phyloP scores from a whole-genome alignment of 345 rosid genomes.

The Eucalyptus brandiana region DNA sequence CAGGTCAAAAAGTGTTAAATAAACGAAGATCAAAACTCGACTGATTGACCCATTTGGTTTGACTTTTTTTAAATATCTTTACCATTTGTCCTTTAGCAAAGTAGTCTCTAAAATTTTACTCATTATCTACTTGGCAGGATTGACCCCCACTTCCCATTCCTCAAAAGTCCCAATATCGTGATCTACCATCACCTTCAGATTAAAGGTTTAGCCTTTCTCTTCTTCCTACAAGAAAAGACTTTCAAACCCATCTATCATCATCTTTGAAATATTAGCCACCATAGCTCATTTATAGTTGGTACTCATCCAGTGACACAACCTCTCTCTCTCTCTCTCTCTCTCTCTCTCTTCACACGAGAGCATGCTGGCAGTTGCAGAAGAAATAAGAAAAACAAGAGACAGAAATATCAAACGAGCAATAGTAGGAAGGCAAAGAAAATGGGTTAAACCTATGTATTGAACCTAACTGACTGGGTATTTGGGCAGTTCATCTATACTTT shows the following conservation, averaged over 20 bases:
- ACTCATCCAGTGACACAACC: background rate
- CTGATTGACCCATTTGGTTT: background rate
- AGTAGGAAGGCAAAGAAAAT: background rate
- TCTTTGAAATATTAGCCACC: background rate
- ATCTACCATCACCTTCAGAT: background rate
- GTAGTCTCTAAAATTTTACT: background rate
- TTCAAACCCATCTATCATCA: background rate
- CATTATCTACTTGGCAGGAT: background rate
- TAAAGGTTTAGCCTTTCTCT: background rate
- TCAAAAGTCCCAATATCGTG: background rate
- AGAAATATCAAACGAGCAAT: background rate
- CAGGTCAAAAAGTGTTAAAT: background rate
- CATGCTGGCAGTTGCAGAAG: background rate
- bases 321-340: background rate
- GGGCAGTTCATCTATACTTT: background rate
- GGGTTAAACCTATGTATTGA: background rate
- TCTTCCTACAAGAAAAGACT: background rate
- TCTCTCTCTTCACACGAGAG: background rate
- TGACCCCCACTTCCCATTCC: background rate
- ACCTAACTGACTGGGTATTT: background rate
- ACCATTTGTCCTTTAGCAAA: background rate
- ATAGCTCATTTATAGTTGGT: background rate
- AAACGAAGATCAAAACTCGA: background rate
- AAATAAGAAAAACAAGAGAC: background rate
- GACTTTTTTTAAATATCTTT: background rate